Evolutionary conservation across 2,329 filamentous ascomycete genomes (phyloP), one percentile per base, ranked within the genome.

Genomic region (Colletotrichum chrysophilum): DNA sequence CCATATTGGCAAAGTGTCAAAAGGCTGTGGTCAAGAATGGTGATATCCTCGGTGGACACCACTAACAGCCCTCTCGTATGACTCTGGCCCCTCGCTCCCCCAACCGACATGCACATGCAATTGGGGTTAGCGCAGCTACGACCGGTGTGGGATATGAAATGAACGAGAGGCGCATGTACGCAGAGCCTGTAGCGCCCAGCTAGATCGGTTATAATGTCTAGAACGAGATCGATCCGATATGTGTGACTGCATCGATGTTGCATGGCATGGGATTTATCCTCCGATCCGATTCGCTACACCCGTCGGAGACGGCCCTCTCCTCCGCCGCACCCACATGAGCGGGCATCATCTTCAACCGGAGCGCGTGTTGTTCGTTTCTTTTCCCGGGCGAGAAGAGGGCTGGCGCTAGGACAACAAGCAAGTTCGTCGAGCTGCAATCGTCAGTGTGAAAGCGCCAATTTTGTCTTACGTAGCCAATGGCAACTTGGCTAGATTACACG

Each of bases 1-100:
- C 91, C 68, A 94, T 96, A 72, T 86, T 96, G 78, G 90, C 92
- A 58, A 94, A 95, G 84, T 96, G 95, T 81, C 93, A 94, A 81
- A 90, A 89, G 79, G 85, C 85, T 5, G 84, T 90, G 43, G 80
- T 80, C 4, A 78, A 82, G 68, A 84, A 77, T 43, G 83, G 82
- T 12, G 79, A 83, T 30, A 76, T 79, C 21, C 60, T 75, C 18
- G 48, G 66, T 36, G 65, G 66, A 30, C 76, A 79, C 52, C 69
- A 74, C 66, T 76, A 78, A 62, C 78, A 66, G 75, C 30, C 26
- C 24, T 12, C 24, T 56, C 26, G 14, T 18, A 13, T n/a, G 24
- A 62, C 36, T 60, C 16, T 34, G 34, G 36, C 43, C 28, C 30
- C 52, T 52, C 21, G 7, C 24, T 55, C 34, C 16, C 34, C 21